These are phyloP conservation scores for Vaccinium darrowii DNA, from an alignment of 148 eudicot genomes.

Conservation along the genomic window DNA sequence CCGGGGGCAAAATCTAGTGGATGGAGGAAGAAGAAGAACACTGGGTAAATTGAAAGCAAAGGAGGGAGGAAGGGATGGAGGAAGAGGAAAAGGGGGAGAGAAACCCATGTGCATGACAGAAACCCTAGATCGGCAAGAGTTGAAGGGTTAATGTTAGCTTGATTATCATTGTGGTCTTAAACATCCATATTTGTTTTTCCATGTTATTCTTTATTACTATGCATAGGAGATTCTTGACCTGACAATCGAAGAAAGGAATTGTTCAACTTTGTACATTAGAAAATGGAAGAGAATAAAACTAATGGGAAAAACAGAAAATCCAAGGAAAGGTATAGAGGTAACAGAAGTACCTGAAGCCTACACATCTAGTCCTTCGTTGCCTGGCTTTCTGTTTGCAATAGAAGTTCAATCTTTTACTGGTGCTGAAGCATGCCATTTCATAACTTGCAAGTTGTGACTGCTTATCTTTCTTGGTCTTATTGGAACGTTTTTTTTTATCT, in stretches of 20 bases:
- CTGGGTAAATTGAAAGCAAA: no score
- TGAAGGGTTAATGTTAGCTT: not conserved
- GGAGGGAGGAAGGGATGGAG: no score
- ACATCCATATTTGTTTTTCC: no score
- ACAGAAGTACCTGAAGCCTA: not conserved
- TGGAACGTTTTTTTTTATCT: not conserved
- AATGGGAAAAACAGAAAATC: not conserved
- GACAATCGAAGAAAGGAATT: not conserved
- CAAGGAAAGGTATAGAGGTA: not conserved
- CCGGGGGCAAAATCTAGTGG: no score
- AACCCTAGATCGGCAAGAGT: no score
- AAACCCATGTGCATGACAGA: no score
- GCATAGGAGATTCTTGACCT: not conserved
- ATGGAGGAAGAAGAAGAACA: no score
- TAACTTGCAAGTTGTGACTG: not conserved
- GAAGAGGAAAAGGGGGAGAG: no score
- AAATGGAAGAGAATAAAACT: not conserved
- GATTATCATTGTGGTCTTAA: not conserved
- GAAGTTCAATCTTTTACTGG: not conserved
- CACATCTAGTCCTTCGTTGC: not conserved
- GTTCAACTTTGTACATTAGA: not conserved
- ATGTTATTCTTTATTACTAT: no score
- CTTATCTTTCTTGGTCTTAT: not conserved
- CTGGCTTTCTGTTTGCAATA: not conserved
- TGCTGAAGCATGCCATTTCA: constrained; percentile 8